Percentiles rank a stretch among this genome's conserved stretches.
phyloP scores from a whole-genome alignment of 2,329 filamentous ascomycete genomes.

The Paramyrothecium roridum region DNA sequence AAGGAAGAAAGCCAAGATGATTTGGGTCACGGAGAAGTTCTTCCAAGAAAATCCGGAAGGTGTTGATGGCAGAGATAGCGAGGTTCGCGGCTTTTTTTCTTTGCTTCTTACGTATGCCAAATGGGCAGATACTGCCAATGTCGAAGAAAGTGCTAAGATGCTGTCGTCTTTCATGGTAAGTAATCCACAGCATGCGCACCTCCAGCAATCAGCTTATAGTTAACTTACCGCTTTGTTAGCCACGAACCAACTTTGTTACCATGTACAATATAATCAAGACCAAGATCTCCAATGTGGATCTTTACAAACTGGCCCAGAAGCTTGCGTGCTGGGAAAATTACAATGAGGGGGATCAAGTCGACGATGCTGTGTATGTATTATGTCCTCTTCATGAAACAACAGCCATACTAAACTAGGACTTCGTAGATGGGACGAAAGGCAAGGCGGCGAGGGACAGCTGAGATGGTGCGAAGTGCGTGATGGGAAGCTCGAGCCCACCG shows the following conservation, averaged over 20 bases:
- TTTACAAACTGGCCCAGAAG: neutral
- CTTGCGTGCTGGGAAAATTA: neutral
- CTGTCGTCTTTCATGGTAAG: neutral
- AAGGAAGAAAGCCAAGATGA: neutral
- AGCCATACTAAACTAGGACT: no score
- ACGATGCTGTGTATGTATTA: neutral
- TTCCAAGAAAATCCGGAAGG: neutral
- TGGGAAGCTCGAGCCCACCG: no score
- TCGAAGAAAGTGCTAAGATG: neutral
- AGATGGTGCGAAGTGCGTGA: no score
- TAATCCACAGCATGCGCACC: no score
- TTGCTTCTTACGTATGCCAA: neutral
- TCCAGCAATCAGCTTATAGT: no score
- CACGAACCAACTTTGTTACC: neutral
- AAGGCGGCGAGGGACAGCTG: no score
- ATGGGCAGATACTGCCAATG: neutral
- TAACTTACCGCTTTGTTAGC: neutral
- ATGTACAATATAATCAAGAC: neutral
- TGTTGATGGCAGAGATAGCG: neutral
- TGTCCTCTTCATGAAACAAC: neutral
- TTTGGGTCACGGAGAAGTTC: neutral
- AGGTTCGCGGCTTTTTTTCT: neutral
- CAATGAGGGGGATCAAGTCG: neutral
- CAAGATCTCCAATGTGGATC: neutral
- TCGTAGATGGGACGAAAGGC: no score